A percentile compares a stretch with the other conserved stretches of the same genome.
Conservation (phyloP, 129 eudicot genomes). For the Helichrysum umbraculigerum region DNA sequence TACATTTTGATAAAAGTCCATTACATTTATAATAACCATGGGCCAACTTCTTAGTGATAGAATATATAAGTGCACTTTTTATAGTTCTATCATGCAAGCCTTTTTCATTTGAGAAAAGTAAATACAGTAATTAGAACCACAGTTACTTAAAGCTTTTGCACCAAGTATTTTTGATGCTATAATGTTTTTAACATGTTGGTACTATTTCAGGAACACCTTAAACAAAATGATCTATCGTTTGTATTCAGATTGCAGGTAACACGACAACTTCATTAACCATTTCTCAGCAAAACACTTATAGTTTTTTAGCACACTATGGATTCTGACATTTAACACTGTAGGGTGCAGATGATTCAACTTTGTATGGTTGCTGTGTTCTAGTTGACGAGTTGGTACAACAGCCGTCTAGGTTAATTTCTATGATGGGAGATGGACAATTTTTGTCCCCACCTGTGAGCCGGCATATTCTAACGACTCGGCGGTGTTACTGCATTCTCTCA, state of each 20-base stretch:
- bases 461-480: slow-evolving; percentile 76
- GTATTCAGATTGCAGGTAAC: slow-evolving; percentile 96
- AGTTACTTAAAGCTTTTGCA: slow-evolving; percentile 1
- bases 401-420: slow-evolving; percentile 80
- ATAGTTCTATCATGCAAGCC: background rate
- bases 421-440: slow-evolving; percentile 60
- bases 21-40: slow-evolving; percentile 1
- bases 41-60: background rate
- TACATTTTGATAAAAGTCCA: background rate
- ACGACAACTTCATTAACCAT: slow-evolving; percentile 14
- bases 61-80: slow-evolving; percentile 11
- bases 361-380: slow-evolving; percentile 94
- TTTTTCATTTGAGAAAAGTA: background rate
- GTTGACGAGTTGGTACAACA: slow-evolving; percentile 90
- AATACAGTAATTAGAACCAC: background rate
- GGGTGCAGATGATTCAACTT: slow-evolving; percentile 95
- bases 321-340: slow-evolving; percentile 31
- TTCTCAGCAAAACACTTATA: background rate
- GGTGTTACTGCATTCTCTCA: slow-evolving; percentile 96
- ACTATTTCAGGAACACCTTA: slow-evolving; percentile 85
- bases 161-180: background rate
- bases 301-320: background rate
- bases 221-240: slow-evolving; percentile 86
- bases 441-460: slow-evolving; percentile 54
- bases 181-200: slow-evolving; percentile 31